Evolutionary conservation across 176 grass and related monocot species (phyloP), one percentile per base, ranked within the genome.

Genomic region (Zizania latifolia): DNA sequence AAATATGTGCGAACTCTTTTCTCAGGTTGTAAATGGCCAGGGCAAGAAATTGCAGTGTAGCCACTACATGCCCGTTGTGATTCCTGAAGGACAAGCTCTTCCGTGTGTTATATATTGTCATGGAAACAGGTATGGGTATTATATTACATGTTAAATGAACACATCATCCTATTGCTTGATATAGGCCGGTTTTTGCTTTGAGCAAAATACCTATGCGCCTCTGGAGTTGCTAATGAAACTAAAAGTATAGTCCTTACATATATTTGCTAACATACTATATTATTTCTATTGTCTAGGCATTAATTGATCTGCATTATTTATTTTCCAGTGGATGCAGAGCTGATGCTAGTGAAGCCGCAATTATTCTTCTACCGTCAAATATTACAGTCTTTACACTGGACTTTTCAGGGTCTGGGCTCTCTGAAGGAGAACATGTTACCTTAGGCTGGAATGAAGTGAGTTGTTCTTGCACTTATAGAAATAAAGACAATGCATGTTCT

Each of bases 21-120:
- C 84, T 68, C 80, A 99, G 95, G 84, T 99, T 9, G 76, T 92
- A 86, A 99, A 99, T 90, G 82, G 59, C 44, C 91, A 86, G 81
- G 89, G 95, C 27, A 99, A 92, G 77, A 99, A 94, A 67, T 86
- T 99, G 68, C 87, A 94, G 58, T 99, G 91, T 71, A 99, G 89
- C 72, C 91, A 99, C 72, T 99, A 99, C 79, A 74, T 84, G 77
- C 95, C 95, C 33, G 84, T 77, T 80, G 76, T 86, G 51, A 88
- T 94, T 65, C 89, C 91, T 22, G 91, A 99, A 84, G 89, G 87
- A 77, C 90, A 84, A 74, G 19, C 80, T 86, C 89, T 99, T 87
- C 95, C 95, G 77, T 99, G 95, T 83, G 95, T 99, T 66, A 99
- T 99, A 78, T 99, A 94, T 59, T 94, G 95, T 72, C 95, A 99